These are phyloP conservation scores for Schizophyllum amplum DNA, from an alignment of 1,284 basidiomycete genomes.

Conservation along the genomic window DNA sequence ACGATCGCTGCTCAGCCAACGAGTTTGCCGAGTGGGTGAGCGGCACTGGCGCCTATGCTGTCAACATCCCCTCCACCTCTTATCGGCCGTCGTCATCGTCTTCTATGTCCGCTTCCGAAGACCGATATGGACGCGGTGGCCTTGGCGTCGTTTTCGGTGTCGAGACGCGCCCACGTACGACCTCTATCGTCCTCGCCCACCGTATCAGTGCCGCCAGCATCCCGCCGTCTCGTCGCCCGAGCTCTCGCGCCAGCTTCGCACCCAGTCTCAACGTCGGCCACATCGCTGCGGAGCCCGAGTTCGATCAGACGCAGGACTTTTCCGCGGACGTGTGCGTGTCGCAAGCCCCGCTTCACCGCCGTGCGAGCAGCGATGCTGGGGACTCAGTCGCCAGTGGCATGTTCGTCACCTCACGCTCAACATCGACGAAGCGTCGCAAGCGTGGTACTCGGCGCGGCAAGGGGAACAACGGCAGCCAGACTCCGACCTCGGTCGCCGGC, in stretches of 20 bases:
- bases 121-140: slow-evolving; percentile 18
- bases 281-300: slow-evolving; percentile 7
- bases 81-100: neutral
- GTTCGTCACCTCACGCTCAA: slow-evolving; percentile 33
- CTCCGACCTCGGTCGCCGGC: slow-evolving; percentile 16
- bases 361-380: neutral
- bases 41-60: neutral
- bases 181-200: slow-evolving; percentile 48
- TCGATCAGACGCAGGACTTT: slow-evolving; percentile 25
- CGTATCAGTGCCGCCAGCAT: slow-evolving; percentile 57
- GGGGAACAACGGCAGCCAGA: slow-evolving; percentile 23
- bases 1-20: slow-evolving; percentile 65
- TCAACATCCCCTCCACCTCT: neutral
- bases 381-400: neutral
- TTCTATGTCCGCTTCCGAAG: slow-evolving; percentile 16
- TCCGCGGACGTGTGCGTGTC: slow-evolving; percentile 20
- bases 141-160: neutral
- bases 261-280: neutral
- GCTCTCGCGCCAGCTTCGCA: slow-evolving; percentile 44
- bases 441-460: slow-evolving; percentile 72
- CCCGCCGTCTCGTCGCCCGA: slow-evolving; percentile 61
- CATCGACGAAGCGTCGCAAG: slow-evolving; percentile 68
- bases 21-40: slow-evolving; percentile 78
- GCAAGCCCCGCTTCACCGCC: slow-evolving; percentile 5
- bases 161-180: slow-evolving; percentile 34